Evolutionary conservation across 495 filamentous ascomycete species (phyloP), one percentile per base, ranked within the genome.

Genomic region (Barbatosphaeria neglecta): DNA sequence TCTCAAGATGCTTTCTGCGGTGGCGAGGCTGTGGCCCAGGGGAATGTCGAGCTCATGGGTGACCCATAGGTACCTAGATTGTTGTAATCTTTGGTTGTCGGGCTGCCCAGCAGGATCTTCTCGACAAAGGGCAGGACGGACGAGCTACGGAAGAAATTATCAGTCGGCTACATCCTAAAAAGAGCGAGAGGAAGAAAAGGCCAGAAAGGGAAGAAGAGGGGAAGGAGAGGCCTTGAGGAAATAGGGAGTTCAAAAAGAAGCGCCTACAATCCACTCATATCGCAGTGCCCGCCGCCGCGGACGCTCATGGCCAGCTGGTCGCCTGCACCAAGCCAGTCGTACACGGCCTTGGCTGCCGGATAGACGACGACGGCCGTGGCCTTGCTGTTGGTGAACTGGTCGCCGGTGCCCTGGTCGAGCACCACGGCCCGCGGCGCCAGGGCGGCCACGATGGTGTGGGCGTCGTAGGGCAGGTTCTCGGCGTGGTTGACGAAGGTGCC

Each of bases 381-480:
- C 58, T 74, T 74, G 46, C 63, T 69, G 48, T 76, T 68, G n/a
- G 63, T 66, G 50, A 67, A 76, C 43, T 61, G 61, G 49, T 75
- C 73, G 18, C 64, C 64, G 4, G 60, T 61, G 13, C 69, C 69
- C 53, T 75, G 70, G 41, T 76, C 70, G 43, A 74, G 69, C 18
- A 74, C 57, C 2, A 75, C 49, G 0, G 73, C 73, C n/a, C 72
- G 56, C 0, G 73, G 73, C n/a, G 73, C 70, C 37, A 75, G 67
- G 9, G 72, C 70, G 1, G 72, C 67, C 2, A 70, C 72, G 48
- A 77, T 72, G 19, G 70, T 76, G 47, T 77, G 72, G 0, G 70
- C 67, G 47, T 77, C 74, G 52, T 62, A 74, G 0, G 72, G 74
- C 46, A 75, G 55, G 45, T 69, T 66, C 55, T 66, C 62, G 28